These are phyloP conservation scores for Populus tomentosa DNA, from an alignment of 441 rosid genomes.

Conservation along the genomic window DNA sequence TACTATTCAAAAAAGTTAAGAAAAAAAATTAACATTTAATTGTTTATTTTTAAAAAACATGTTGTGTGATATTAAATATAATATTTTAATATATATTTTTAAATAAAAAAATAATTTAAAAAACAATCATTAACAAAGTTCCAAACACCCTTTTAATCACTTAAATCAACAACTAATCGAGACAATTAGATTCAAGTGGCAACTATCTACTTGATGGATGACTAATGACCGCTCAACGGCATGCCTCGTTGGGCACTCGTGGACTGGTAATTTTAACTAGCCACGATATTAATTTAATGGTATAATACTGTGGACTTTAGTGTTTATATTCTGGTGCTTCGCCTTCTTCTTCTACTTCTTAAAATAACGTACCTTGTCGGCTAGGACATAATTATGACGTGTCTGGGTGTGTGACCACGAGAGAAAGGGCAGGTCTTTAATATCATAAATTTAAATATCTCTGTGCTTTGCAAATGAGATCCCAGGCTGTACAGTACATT, in stretches of 20 bases:
- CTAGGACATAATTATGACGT: not conserved
- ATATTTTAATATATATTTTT: too few species aligned
- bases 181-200: not conserved
- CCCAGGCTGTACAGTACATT: not conserved
- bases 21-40: too few species aligned
- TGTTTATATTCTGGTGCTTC: too few species aligned
- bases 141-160: not conserved
- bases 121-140: too few species aligned
- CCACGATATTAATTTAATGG: not conserved
- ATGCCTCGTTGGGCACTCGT: not conserved
- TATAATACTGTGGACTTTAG: not conserved
- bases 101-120: too few species aligned
- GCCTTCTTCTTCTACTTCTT: not conserved
- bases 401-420: not conserved
- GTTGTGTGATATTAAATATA: too few species aligned
- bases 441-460: not conserved
- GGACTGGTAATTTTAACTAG: not conserved
- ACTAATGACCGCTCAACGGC: not conserved
- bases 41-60: too few species aligned
- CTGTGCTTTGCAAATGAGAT: not conserved
- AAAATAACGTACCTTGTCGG: not conserved
- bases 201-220: not conserved
- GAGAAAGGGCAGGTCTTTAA: not conserved
- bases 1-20: too few species aligned
- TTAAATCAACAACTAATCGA: not conserved